Evolutionary conservation across 1,284 basidiomycete genomes (phyloP), one percentile per base, ranked within the genome.

Genomic region (Ceratobasidium sp.): DNA sequence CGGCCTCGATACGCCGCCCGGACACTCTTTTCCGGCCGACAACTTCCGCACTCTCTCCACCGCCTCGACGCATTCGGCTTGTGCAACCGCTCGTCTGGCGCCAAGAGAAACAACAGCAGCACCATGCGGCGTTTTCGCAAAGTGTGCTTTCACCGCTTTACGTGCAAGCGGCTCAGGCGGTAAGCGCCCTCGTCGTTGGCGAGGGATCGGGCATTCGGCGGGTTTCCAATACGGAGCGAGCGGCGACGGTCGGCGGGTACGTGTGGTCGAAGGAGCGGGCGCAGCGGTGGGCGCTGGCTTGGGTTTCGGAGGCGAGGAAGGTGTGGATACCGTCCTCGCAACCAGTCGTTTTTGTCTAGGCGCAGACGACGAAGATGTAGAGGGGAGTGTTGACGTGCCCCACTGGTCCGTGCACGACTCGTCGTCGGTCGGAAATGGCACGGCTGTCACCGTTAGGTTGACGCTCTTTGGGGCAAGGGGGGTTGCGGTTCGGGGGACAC

Each of bases 401-500:
- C 58, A 62, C 3, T 34, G 40, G 42, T 60, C 56, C n/a, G 38
- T 38, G 34, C 34, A 40, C 34, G 54, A 32, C n/a, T 55, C 53
- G 38, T 60, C 56, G 56, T 60, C 38, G 3, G 56, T 47, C 6
- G 56, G 56, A 20, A 60, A 60, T 27, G 56, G 56, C 3, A 60
- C 56, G 2, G 58, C 58, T 6, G 58, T 62, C 4, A 62, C 58
- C 5, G 58, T 62, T 8, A 62, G 17, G 20, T 62, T 49, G 12
- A 62, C 58, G 31, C 58, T 62, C 58, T 62, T 43, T 5, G 58
- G 58, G 20, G 58, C 58, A 6, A 62, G 58, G 2, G 58, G 58
- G 25, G 27, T 45, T 31, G 58, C 22, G 13, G 35, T 17, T 15
- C 34, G 43, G 13, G 57, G 25, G 52, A 54, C 52, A 17, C 54